Evolutionary conservation across 176 grass and related monocot species (phyloP), one percentile per base, ranked within the genome.

Genomic region (Zoysia pacifica): DNA sequence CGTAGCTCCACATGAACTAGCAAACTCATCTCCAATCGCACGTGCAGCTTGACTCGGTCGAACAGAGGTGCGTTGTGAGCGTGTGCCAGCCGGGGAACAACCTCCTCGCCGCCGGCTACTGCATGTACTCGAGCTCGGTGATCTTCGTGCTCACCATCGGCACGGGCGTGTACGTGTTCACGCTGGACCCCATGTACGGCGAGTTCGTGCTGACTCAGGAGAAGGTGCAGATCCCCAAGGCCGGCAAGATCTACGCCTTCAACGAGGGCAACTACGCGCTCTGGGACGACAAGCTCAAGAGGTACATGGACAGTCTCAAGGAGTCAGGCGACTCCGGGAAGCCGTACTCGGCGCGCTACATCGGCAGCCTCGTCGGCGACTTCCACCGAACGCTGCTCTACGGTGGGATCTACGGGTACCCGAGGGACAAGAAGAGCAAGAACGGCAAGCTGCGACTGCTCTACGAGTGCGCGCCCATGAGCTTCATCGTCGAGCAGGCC

Each of bases 231-330:
- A 99, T 95, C 52, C 96, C 96, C 62, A 86, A 67, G 65, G 78
- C 96, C 1, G 96, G 96, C 66, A 95, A 95, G 77, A 99, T 95
- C 79, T 99, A 99, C 82, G 64, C 92, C 7, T 99, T 99, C 82
- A 95, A 99, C 67, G 96, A 99, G 76, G 96, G 96, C 10, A 99
- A 99, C 83, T 99, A 95, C 79, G 88, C 88, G 79, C 84, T 99
- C 6, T 99, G 96, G 96, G 96, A 99, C 71, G 90, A 95, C 70
- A 99, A 99, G 84, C 85, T 99, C 48, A 85, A 93, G 84, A 62
- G 81, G 72, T 99, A 95, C 88, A 93, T 99, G 96, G 92, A 99
- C 86, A 91, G 88, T 75, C 96, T 99, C 90, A 99, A 99, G 92
- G 96, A 99, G 36, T 90, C 96, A 12, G 88, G 90, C 14, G 20